These are phyloP conservation scores for Talaromyces sp. DNA, from an alignment of 2,329 filamentous ascomycete species.

Conservation along the genomic window DNA sequence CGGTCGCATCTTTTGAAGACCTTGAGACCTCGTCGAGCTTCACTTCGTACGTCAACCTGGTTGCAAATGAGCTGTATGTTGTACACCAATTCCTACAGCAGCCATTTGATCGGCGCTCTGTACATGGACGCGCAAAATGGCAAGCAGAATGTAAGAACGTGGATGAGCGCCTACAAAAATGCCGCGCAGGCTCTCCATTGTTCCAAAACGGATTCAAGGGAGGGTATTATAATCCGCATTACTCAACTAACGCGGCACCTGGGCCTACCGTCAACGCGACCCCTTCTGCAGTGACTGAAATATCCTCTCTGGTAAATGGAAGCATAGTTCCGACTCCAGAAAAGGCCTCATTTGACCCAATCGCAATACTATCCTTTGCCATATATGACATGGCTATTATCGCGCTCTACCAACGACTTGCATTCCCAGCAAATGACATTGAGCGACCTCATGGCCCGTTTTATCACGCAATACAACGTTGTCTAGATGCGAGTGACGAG, in stretches of 20 bases:
- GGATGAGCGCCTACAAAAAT: constrained; percentile 3
- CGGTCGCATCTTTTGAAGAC: background rate
- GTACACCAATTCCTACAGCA: constrained; percentile 4
- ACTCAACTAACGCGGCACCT: background rate
- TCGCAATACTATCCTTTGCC: constrained; percentile 1
- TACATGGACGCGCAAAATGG: constrained; percentile 1
- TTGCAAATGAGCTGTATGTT: constrained; percentile 2
- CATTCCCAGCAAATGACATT: constrained; percentile 1
- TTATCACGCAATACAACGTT: constrained; percentile 3
- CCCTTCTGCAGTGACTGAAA: background rate
- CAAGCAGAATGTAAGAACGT: constrained; percentile 2
- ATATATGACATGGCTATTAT: constrained; percentile 5
- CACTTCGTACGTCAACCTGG: constrained; percentile 2
- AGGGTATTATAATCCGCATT: background rate
- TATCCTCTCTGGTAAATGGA: background rate
- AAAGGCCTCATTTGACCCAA: background rate
- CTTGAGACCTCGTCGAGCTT: background rate
- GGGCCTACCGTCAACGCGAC: background rate
- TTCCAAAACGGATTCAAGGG: background rate
- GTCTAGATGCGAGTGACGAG: constrained; percentile 4
- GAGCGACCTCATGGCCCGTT: background rate
- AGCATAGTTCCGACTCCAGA: background rate
- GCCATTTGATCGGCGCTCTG: constrained; percentile 3
- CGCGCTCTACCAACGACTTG: background rate
- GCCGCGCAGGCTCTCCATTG: background rate